Base-by-base conservation (phyloP, 495 filamentous ascomycete genomes). In the Aspergillus sclerotioniger region DNA sequence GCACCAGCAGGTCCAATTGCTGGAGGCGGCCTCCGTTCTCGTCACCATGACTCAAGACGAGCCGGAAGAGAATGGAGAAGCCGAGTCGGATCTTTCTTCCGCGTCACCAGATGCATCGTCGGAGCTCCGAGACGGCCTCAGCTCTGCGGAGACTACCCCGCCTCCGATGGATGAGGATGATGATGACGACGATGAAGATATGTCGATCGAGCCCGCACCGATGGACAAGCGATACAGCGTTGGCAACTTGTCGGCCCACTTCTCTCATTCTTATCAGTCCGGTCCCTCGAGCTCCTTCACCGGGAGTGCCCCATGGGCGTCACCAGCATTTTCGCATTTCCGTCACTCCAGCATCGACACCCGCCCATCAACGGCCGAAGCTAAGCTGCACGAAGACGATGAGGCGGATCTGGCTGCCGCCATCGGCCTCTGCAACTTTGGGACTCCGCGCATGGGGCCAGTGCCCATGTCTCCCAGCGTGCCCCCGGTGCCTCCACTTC, bases 1-100 rank as follows among this genome's bases (percentile, higher is more conserved):
- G 83, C 94, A 98, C 70, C 94, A 98, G 78, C 94, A 98, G 77
- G 94, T 98, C 57, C 94, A 98, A 71, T 84, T 98, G 44, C 82
- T 98, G 53, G 95, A 98, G 76, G 94, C 94, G 13, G 94, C 94
- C 41, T 94, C 91, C 17, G 95, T 98, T 21, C 78, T 98, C 49
- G 89, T 98, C 33, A 85, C 86, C 53, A 98, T 98, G 91, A 96
- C 96, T 75, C 76, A 80, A 56, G 81, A 85, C 51, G 80, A 72
- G 60, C 57, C 59, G 10, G 85, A 85, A 35, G 82, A 82, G 25
- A 76, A 80, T 41, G 82, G 83, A 57, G 85, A 88, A 61, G 84
- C 80, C 55, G 82, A 86, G 46, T 92, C 90, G 70, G 90, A 95
- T 61, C 73, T 86, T 47, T 93, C 91, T 31, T 94, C 91, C 9